Conservation (phyloP, 495 filamentous ascomycete species). For the Sordaria brevicollis region DNA sequence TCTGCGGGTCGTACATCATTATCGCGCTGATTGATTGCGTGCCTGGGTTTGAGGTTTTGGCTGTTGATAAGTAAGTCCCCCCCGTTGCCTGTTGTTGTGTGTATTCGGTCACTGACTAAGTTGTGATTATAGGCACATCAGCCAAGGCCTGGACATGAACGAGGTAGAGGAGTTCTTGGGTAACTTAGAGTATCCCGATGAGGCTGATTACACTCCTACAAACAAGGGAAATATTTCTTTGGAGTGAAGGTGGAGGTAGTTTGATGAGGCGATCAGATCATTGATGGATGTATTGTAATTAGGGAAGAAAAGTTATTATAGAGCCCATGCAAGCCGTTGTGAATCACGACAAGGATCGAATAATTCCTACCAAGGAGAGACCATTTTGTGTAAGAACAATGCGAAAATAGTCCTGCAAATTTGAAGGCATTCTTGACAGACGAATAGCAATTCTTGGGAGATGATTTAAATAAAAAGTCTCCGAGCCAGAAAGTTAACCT, state of each 20-base stretch:
- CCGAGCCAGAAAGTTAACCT: too few species aligned
- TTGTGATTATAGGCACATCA: constrained; percentile 11
- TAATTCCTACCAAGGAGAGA: too few species aligned
- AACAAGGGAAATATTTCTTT: constrained; percentile 12
- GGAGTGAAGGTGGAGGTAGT: neutral
- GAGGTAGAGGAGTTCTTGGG: constrained; percentile 17
- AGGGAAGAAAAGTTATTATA: neutral
- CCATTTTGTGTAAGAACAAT: too few species aligned
- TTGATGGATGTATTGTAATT: neutral
- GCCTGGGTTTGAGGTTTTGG: constrained; percentile 18
- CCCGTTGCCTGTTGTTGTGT: neutral
- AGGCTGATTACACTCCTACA: constrained; percentile 14
- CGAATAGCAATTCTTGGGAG: neutral
- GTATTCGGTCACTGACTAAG: constrained; percentile 4
- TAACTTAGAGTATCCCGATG: constrained; percentile 14
- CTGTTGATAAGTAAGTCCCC: constrained; percentile 16
- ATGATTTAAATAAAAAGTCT: neutral
- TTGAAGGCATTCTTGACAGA: neutral
- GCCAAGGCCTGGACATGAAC: constrained; percentile 16
- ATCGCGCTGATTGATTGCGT: constrained; percentile 19
- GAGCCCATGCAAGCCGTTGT: neutral
- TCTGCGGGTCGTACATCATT: constrained; percentile 15
- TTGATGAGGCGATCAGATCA: neutral
- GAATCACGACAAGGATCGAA: too few species aligned
- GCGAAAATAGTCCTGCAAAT: neutral